Evolutionary conservation across 2,329 filamentous ascomycete species (phyloP), one percentile per base, ranked within the genome.

Genomic region (Mycosphaerella sp.): DNA sequence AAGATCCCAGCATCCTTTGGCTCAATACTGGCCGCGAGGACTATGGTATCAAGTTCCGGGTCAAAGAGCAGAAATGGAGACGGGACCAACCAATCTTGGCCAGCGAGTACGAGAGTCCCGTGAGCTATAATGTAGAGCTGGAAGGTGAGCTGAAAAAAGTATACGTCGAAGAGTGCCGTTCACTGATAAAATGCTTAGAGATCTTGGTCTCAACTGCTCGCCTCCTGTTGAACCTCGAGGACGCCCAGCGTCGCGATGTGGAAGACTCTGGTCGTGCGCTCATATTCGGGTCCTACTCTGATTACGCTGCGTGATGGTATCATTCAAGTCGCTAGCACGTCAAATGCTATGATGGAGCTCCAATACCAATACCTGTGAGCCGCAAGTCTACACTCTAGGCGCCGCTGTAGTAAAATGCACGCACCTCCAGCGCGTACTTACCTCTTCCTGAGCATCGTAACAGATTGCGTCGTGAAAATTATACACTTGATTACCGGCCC

Each of bases 121-220:
- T 87, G 8, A 82, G 77, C 51, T 93, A 89, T 66, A 79, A 79
- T 42, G 73, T 93, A 29, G 80, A 86, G 53, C 87, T 88, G 64
- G 77, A 87, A 79, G 84, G 87, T 89, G 41, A 43, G 56, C 29
- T 9, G 26, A 36, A 6, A 10, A 6, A 12, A 42, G 14, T n/a
- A 34, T 21, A 23, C n/a, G 26, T 34, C 6, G 26, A 39, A 9
- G 8, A 8, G 7, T 14, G 14, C 38, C n/a, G 21, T 1, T n/a
- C 11, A 48, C 59, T 65, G 47, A 65, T 46, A 9, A 23, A 10
- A 11, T 3, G 6, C 23, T 3, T 63, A 87, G 86, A 89, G 72
- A 70, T 90, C 50, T 70, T 86, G 41, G 76, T 90, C 36, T 79
- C 82, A 46, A 82, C 83, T 3, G 81, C 78, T 46, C 78, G 79